These are phyloP conservation scores for Bocquillonia castaneifolia DNA, from an alignment of 441 rosid species.

Conservation along the genomic window DNA sequence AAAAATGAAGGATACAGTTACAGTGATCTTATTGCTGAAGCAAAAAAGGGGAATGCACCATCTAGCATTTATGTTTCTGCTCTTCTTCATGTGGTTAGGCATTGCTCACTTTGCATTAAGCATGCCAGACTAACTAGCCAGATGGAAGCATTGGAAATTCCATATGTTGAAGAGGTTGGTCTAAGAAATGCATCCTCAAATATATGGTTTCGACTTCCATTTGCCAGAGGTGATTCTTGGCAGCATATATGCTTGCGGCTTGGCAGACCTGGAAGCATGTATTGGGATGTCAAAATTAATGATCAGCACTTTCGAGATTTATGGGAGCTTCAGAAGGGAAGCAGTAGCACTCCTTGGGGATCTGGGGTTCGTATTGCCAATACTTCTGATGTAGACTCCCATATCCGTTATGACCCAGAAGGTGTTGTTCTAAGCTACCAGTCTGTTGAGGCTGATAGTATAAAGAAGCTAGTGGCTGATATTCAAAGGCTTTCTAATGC, in stretches of 20 bases:
- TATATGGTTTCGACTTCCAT: conserved; percentile 96
- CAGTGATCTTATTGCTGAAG: conserved; percentile 80
- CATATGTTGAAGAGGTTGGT: conserved; percentile 89
- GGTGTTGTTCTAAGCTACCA: conserved; percentile 95
- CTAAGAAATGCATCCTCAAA: conserved; percentile 68
- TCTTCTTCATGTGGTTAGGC: conserved; percentile 89
- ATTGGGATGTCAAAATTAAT: conserved; percentile 97
- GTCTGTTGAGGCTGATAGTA: conserved; percentile 88
- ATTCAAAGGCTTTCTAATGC: conserved; percentile 94
- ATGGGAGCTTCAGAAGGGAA: conserved; percentile 98
- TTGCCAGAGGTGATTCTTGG: conserved; percentile 78
- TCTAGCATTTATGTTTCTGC: conserved; percentile 79
- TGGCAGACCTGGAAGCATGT: conserved; percentile 98
- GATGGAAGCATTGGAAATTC: conserved; percentile 87
- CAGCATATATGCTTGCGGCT: conserved; percentile 91
- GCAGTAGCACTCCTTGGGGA: conserved; percentile 74
- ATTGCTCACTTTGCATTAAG: conserved; percentile 86
- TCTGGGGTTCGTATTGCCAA: conserved; percentile 92
- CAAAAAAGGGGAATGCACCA: conserved; percentile 88
- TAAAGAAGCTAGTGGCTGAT: conserved; percentile 89
- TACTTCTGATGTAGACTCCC: conserved; percentile 91
- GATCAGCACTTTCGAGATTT: conserved; percentile 95
- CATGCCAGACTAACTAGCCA: conserved; percentile 95
- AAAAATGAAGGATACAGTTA: conserved; percentile 61
- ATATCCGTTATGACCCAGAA: conserved; percentile 85